Evolutionary conservation across 257 asterid genomes (phyloP).

Genomic region (Nicotiana knightiana): DNA sequence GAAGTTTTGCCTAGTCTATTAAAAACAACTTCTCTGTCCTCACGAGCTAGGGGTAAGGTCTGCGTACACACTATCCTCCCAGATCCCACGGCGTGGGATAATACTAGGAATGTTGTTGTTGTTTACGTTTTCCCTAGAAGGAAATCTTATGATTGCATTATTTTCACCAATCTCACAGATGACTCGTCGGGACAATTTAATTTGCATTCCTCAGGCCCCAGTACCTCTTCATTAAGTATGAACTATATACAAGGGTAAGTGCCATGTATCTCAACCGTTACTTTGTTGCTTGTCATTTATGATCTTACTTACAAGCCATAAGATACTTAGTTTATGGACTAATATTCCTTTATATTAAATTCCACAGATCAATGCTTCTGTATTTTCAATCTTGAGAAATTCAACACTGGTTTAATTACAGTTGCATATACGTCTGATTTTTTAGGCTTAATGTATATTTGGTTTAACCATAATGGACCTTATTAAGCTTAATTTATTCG

Average conservation of each 20-base stretch:
- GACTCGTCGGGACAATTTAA: conserved; percentile 44
- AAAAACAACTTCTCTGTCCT: no score
- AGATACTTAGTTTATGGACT: not conserved
- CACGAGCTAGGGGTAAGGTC: no score
- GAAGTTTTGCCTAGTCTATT: not conserved
- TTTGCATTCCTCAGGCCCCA: conserved; percentile 34
- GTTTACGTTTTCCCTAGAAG: not conserved
- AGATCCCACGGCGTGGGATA: no score
- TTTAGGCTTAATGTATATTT: not conserved
- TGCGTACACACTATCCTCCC: no score
- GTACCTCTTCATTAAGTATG: conserved; percentile 49
- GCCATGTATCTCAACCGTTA: not conserved
- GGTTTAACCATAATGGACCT: not conserved
- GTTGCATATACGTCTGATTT: not conserved
- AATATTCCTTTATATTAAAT: no score
- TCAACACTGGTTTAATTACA: not conserved
- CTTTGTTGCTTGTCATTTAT: not conserved
- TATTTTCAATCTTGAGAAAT: not conserved
- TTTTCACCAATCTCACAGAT: conserved; percentile 20
- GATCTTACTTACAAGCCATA: not conserved
- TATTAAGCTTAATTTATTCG: not conserved
- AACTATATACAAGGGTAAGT: conserved; percentile 52
- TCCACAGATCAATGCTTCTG: not conserved
- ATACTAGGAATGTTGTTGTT: no score
- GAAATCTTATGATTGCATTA: not conserved